Evolutionary conservation across 2,329 filamentous ascomycete species (phyloP).

Genomic region (Grosmannia penicillata): DNA sequence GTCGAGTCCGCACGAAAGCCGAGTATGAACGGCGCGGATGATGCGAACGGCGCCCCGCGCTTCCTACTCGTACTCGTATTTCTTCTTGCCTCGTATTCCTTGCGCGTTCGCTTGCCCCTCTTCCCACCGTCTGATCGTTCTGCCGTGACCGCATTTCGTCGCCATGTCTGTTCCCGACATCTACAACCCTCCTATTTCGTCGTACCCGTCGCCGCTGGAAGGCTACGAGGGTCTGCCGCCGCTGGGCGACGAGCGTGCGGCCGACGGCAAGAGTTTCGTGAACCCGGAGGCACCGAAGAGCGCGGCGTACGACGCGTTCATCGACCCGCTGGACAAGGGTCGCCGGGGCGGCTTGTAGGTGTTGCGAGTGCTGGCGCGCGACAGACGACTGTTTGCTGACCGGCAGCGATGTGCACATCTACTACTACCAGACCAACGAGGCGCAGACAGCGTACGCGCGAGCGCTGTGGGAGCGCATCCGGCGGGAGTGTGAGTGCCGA

Average conservation of each 20-base stretch:
- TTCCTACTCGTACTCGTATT: no score
- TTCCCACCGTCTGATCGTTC: not conserved
- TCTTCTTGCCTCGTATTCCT: no score
- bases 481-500: conserved; percentile 54
- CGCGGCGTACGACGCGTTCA: conserved; percentile 55
- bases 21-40: no score
- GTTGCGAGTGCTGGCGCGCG: not conserved
- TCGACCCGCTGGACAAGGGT: conserved; percentile 51
- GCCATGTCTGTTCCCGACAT: conserved; percentile 5
- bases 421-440: conserved; percentile 53
- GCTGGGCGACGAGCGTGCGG: conserved; percentile 40
- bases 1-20: no score
- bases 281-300: conserved; percentile 52
- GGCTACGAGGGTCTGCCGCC: conserved; percentile 43
- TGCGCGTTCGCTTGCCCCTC: no score
- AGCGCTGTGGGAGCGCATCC: conserved; percentile 63
- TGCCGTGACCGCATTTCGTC: not conserved
- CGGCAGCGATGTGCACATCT: conserved; percentile 64
- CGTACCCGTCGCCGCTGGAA: conserved; percentile 39
- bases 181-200: conserved; percentile 12
- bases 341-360: conserved; percentile 55
- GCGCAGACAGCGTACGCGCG: conserved; percentile 52
- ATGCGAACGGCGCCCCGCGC: no score
- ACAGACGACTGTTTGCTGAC: conserved; percentile 6
- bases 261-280: conserved; percentile 63